phyloP scores from a whole-genome alignment of 331 rosid species.

The Pyracantha coccinea region DNA sequence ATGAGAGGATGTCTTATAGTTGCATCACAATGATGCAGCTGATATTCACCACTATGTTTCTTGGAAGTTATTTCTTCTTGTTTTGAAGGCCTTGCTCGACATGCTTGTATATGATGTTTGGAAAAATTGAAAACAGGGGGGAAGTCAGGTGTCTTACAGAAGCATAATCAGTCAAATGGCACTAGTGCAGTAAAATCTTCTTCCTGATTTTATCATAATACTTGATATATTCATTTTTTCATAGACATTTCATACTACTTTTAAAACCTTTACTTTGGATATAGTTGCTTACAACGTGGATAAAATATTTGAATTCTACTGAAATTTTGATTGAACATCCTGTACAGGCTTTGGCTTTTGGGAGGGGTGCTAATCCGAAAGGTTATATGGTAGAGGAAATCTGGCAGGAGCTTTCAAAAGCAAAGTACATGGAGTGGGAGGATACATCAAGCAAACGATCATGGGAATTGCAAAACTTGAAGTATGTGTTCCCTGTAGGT shows the following conservation, averaged over 20 bases:
- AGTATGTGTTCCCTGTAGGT: conserved; percentile 51
- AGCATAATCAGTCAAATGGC: neutral
- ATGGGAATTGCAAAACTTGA: conserved; percentile 82
- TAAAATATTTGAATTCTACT: conserved; percentile 6
- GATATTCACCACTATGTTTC: neutral
- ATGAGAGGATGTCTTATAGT: neutral
- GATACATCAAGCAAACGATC: conserved; percentile 44
- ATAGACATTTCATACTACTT: neutral
- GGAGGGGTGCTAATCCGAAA: conserved; percentile 72
- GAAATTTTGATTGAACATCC: conserved; percentile 1
- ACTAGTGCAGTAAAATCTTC: neutral
- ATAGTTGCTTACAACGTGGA: neutral
- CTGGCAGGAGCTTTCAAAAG: conserved; percentile 89
- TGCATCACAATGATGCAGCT: neutral
- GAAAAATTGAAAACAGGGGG: neutral
- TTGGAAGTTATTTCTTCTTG: too few relatives aligned
- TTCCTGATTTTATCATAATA: neutral
- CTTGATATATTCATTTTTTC: neutral
- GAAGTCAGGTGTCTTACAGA: neutral
- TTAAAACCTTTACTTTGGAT: neutral
- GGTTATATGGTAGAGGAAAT: conserved; percentile 82
- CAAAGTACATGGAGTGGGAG: conserved; percentile 90
- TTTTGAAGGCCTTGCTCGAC: neutral
- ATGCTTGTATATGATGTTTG: neutral
- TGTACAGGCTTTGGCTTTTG: conserved; percentile 88